Evolutionary conservation across 1,284 basidiomycete species (phyloP), one percentile per base, ranked within the genome.

Genomic region (Leucoagaricus sp.): DNA sequence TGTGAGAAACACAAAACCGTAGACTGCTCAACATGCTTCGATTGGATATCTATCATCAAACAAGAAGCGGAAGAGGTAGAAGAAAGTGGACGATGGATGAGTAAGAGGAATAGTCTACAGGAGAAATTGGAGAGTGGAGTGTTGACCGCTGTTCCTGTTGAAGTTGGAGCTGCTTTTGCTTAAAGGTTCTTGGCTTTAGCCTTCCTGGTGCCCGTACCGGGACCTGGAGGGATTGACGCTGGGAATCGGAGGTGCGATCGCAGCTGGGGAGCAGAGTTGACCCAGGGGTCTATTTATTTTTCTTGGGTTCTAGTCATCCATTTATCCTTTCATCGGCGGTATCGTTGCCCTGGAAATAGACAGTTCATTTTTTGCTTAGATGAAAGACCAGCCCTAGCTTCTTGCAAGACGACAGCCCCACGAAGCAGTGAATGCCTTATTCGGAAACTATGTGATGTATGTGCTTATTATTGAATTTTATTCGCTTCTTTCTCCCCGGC

Each of bases 41-140:
- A 41, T 13, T 65, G 72, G 73, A 62, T 65, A 12, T 57, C 53
- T 15, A 54, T 69, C 25, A 60, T 71, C 23, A 67, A 63, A 52
- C 56, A 61, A 26, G 64, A 68, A 42, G 65, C 64, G 7, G 53
- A 63, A 33, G 60, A 60, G 15, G 55, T 58, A 0, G 64, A 65
- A 26, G 61, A 62, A 44, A 53, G 60, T 21, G 66, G 61, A 4
- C 52, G 60, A 8, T 67, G 66, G 66, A 55, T 57, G 55, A 49
- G 55, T 36, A 57, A 57, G 42, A 38, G 55, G 28, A 57, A 57
- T 51, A 57, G 55, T 51, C n/a, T 57, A 21, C 55, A 57, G 44
- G 55, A 57, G 26, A 38, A 51, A 25, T 15, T 57, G 23, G 49
- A 51, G 44, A 57, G 26, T 29, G 55, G 55, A 1, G 42, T 12